Conservation (phyloP, 2,329 filamentous ascomycete species). For the Claviceps fusiformis region DNA sequence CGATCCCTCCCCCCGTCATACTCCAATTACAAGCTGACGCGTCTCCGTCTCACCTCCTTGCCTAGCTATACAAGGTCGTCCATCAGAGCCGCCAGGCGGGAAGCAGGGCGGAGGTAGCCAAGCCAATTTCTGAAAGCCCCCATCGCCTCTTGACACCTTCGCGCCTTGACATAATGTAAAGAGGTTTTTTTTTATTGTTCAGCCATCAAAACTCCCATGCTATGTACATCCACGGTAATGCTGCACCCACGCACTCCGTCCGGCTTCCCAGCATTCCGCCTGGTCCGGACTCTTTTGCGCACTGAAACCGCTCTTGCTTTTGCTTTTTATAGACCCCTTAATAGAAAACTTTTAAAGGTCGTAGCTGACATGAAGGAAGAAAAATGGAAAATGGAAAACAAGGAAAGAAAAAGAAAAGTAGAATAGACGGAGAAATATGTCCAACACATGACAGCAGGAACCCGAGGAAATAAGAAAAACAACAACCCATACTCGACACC, state of each 20-base stretch:
- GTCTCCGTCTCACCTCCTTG: neutral
- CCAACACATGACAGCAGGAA: neutral
- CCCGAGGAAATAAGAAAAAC: slow-evolving; percentile 3
- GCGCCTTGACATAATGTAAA: neutral
- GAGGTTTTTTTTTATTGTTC: neutral
- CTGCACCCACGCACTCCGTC: slow-evolving; percentile 4
- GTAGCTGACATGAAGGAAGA: too few relatives aligned
- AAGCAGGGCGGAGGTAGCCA: slow-evolving; percentile 13
- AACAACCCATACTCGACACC: slow-evolving; percentile 4
- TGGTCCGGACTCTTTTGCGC: neutral
- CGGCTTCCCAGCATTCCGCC: neutral
- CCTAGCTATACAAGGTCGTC: slow-evolving; percentile 27
- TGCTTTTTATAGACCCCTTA: neutral
- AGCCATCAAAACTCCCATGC: slow-evolving; percentile 4
- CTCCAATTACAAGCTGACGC: neutral
- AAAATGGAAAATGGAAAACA: too few relatives aligned
- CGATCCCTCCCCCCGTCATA: neutral
- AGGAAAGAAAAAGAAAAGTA: neutral
- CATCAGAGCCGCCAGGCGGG: slow-evolving; percentile 23
- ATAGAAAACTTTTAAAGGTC: neutral
- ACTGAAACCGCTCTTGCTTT: neutral
- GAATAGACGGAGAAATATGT: neutral
- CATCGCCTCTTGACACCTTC: neutral
- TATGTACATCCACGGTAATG: slow-evolving; percentile 7
- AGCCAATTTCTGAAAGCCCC: neutral